phyloP scores from a whole-genome alignment of 2,329 filamentous ascomycete species.

The Paradendryphiella salina region DNA sequence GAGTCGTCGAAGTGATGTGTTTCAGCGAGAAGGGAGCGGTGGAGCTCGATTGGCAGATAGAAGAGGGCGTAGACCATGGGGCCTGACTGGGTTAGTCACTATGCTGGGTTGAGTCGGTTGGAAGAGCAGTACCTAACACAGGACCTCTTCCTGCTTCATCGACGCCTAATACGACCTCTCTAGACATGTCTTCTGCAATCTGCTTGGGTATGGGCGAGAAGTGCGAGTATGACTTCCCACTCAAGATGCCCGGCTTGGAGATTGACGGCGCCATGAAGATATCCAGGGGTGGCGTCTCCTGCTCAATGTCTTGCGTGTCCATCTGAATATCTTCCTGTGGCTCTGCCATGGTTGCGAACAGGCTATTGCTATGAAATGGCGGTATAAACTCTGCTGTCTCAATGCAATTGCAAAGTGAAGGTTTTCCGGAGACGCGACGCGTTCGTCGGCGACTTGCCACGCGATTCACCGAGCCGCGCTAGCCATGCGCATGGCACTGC shows the following conservation, averaged over 20 bases:
- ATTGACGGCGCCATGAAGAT: slow-evolving; percentile 56
- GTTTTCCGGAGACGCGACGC: slow-evolving; percentile 22
- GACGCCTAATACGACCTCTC: slow-evolving; percentile 78
- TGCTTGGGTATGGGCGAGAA: slow-evolving; percentile 51
- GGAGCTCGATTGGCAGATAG: slow-evolving; percentile 67
- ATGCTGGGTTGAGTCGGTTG: slow-evolving; percentile 36
- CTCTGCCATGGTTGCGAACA: slow-evolving; percentile 30
- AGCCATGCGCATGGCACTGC: slow-evolving; percentile 5
- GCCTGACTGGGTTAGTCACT: slow-evolving; percentile 51
- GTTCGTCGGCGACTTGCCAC: slow-evolving; percentile 6
- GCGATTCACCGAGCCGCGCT: slow-evolving; percentile 11
- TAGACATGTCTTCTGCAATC: slow-evolving; percentile 50
- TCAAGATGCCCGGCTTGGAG: slow-evolving; percentile 43
- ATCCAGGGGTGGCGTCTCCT: slow-evolving; percentile 41
- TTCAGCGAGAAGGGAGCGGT: slow-evolving; percentile 73
- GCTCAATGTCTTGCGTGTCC: slow-evolving; percentile 43
- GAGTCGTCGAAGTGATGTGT: slow-evolving; percentile 92
- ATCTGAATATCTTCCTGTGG: slow-evolving; percentile 36
- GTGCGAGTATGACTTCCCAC: slow-evolving; percentile 54
- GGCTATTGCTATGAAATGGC: not conserved
- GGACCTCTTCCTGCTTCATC: slow-evolving; percentile 94
- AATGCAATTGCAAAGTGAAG: slow-evolving; percentile 9
- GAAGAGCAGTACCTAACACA: slow-evolving; percentile 68
- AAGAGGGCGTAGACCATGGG: slow-evolving; percentile 72
- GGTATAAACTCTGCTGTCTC: not conserved